Conservation (phyloP, 2,329 filamentous ascomycete species). For the Colletotrichum lini region DNA sequence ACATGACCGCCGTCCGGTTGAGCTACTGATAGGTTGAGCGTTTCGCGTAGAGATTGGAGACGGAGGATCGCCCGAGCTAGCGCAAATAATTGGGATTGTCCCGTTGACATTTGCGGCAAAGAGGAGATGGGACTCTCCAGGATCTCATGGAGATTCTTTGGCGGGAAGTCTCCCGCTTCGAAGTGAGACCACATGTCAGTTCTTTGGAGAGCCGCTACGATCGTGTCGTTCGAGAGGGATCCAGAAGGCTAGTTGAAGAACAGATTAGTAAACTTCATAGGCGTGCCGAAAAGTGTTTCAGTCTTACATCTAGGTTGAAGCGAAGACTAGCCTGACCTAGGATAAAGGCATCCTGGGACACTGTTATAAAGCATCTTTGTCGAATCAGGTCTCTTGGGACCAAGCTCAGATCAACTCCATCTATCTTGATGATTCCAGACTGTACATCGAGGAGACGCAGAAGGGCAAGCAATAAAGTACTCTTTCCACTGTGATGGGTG, state of each 20-base stretch:
- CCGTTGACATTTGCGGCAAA: conserved; percentile 30
- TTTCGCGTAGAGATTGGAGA: not conserved
- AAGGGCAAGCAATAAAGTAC: conserved; percentile 16
- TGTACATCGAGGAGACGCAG: conserved; percentile 14
- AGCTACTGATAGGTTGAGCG: too few species aligned
- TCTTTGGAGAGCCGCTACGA: not conserved
- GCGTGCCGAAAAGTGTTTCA: not conserved
- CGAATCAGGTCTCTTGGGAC: conserved; percentile 15
- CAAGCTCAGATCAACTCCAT: conserved; percentile 22
- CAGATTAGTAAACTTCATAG: not conserved
- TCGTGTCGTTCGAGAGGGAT: not conserved
- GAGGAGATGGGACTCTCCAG: conserved; percentile 2
- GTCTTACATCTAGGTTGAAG: conserved; percentile 27
- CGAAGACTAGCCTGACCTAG: conserved; percentile 27
- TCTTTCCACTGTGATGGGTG: conserved; percentile 18
- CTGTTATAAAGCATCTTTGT: conserved; percentile 26
- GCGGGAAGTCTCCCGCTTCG: not conserved
- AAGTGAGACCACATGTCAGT: conserved; percentile 14
- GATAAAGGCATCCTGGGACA: conserved; percentile 16
- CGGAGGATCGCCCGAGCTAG: conserved; percentile 20
- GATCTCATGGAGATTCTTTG: not conserved
- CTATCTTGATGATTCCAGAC: conserved; percentile 9
- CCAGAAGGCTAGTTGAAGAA: not conserved
- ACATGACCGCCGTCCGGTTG: not conserved
- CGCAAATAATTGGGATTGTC: conserved; percentile 20